A percentile compares a stretch with the other conserved stretches of the same genome.
Evolutionary conservation across 345 rosid genomes (phyloP).

Genomic region (Salix dunnii): DNA sequence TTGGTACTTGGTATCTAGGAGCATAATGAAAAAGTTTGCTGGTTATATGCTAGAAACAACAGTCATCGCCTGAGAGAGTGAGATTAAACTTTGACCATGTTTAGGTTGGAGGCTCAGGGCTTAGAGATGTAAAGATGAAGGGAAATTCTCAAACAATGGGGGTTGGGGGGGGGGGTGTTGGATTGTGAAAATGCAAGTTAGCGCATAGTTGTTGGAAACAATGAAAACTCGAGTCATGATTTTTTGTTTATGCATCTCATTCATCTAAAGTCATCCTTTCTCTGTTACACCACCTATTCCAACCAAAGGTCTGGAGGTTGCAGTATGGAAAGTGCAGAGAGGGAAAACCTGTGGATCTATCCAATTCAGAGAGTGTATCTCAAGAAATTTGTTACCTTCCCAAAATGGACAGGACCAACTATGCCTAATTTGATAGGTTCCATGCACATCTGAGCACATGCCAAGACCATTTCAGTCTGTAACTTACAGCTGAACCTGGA

Average conservation of each 20-base stretch:
- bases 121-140: background rate
- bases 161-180: background rate
- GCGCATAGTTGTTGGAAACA: background rate
- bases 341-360: background rate
- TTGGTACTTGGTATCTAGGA: background rate
- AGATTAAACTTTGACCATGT: background rate
- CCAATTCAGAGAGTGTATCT: background rate
- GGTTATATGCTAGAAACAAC: background rate
- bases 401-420: background rate
- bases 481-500: background rate
- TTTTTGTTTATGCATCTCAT: background rate
- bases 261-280: background rate
- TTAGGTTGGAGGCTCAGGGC: background rate
- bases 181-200: background rate
- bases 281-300: background rate
- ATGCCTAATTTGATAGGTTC: background rate
- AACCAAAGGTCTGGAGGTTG: background rate
- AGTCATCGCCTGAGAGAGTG: background rate
- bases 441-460: background rate
- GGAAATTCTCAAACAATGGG: background rate
- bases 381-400: background rate
- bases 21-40: background rate
- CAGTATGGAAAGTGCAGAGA: background rate
- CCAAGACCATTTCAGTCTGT: background rate
- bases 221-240: background rate